Conservation (phyloP, 1,284 basidiomycete species). For the Cutaneotrichosporon mucoides region DNA sequence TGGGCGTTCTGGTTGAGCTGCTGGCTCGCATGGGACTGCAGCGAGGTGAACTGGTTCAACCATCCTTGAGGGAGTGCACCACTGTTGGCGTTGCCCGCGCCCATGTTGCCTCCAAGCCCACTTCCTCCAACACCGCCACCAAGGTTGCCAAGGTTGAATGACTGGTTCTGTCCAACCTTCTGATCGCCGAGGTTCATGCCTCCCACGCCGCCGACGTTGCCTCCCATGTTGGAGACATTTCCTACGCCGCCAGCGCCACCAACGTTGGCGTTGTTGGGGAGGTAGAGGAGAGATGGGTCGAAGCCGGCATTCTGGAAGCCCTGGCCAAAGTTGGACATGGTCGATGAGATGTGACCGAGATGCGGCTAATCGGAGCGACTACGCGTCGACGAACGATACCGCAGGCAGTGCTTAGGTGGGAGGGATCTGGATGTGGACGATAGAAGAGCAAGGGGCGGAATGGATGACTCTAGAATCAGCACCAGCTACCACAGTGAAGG, state of each 20-base stretch:
- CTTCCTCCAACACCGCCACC: background rate
- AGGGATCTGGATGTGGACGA: background rate
- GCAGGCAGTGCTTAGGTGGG: background rate
- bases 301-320: slow-evolving; percentile 19
- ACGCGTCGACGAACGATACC: background rate
- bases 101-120: slow-evolving; percentile 4
- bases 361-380: background rate
- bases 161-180: slow-evolving; percentile 11
- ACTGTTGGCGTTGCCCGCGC: slow-evolving; percentile 1
- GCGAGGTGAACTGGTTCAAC: slow-evolving; percentile 17
- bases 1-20: slow-evolving; percentile 10
- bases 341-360: slow-evolving; percentile 5
- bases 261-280: slow-evolving; percentile 9
- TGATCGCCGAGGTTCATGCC: slow-evolving; percentile 9
- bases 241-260: slow-evolving; percentile 3
- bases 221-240: slow-evolving; percentile 6
- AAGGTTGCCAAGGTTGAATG: slow-evolving; percentile 16
- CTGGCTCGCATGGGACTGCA: slow-evolving; percentile 15
- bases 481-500: too few species aligned
- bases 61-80: slow-evolving; percentile 13
- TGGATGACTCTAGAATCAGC: too few species aligned
- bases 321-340: slow-evolving; percentile 24
- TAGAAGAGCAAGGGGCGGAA: too few species aligned
- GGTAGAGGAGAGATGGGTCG: slow-evolving; percentile 20
- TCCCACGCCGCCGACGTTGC: slow-evolving; percentile 6